Conservation (phyloP, 129 eudicot genomes). For the Artemisia argyi region DNA sequence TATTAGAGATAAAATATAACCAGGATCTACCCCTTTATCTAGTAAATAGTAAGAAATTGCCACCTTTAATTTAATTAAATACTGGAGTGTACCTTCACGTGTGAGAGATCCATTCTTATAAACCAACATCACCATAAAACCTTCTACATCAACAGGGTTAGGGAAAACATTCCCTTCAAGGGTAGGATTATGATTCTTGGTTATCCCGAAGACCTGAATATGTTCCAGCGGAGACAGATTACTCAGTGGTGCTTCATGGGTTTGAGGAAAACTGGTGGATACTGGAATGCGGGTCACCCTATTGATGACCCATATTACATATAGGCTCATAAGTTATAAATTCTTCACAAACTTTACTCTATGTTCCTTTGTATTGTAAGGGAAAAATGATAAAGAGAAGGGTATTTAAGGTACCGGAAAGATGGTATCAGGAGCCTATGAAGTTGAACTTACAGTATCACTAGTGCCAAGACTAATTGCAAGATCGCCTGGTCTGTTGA, state of each 20-base stretch:
- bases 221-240: too few species aligned
- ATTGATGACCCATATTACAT: too few species aligned
- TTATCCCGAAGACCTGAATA: slow-evolving; percentile 62
- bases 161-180: slow-evolving; percentile 76
- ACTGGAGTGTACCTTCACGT: slow-evolving; percentile 60
- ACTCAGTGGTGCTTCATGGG: too few species aligned
- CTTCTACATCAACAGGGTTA: slow-evolving; percentile 63
- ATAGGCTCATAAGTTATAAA: not conserved
- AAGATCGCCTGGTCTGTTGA: slow-evolving; percentile 78
- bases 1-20: not conserved
- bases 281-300: too few species aligned
- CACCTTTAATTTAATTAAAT: not conserved
- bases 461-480: slow-evolving; percentile 89
- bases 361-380: not conserved
- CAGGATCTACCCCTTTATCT: not conserved
- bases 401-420: slow-evolving; percentile 4
- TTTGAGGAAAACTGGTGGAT: too few species aligned
- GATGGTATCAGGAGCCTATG: not conserved
- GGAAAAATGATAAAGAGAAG: not conserved
- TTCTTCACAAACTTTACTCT: not conserved
- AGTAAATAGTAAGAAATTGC: not conserved
- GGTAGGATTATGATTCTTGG: slow-evolving; percentile 51
- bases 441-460: slow-evolving; percentile 62
- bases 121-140: slow-evolving; percentile 72
- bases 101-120: slow-evolving; percentile 78